Base-by-base conservation (phyloP, 148 eudicot genomes). In the Chenopodium quinoa region DNA sequence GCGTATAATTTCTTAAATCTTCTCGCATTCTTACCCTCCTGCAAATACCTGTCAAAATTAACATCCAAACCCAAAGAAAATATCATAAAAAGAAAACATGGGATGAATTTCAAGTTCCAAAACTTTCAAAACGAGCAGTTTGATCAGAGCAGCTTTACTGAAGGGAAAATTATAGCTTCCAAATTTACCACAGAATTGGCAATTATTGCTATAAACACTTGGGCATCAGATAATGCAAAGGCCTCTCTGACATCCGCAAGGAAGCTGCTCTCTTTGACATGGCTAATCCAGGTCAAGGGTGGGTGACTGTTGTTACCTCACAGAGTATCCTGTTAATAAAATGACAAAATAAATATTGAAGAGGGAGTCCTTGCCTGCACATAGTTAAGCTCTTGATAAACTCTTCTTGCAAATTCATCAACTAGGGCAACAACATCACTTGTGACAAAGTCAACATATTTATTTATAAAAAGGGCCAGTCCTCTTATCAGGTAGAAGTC, bases 11-110 rank as follows among this genome's bases (percentile, higher is more conserved):
- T 96, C 84, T 90, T 96, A 86, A 96, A 96, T 89, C 98, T 93
- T 91, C 97, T 89, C 23, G 99, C 99, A 84, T 96, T 96, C 85
- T 94, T 91, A 71, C 99, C 99, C 91, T 96, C 99, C 99, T 96
- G 98, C 95, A 93, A 84, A 91, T 82, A 83, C 92, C 93, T 92
- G 92, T 88, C 85, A 85, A 91, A 90, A 90, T 93, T 93, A 93
- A 89, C 89, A 91, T 90, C 86, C 90, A 90, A 90, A 85, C 83
- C 91, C 83, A 87, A 80, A 73, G 78, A 73, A 83, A 82, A 82
- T 74, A 79, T 75, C 85, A 79, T 73, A 77, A 5, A 84, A 65
- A 67, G 52, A 81, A 60, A 77, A 23, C 0, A 34, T 27, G 48
- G 76, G 27, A 75, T 50, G 8, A 37, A 74, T 14, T 67, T 70